Evolutionary conservation across 371 early-diverging fungal genomes (phyloP), one percentile per base, ranked within the genome.

Genomic region (Mucor mucedo): DNA sequence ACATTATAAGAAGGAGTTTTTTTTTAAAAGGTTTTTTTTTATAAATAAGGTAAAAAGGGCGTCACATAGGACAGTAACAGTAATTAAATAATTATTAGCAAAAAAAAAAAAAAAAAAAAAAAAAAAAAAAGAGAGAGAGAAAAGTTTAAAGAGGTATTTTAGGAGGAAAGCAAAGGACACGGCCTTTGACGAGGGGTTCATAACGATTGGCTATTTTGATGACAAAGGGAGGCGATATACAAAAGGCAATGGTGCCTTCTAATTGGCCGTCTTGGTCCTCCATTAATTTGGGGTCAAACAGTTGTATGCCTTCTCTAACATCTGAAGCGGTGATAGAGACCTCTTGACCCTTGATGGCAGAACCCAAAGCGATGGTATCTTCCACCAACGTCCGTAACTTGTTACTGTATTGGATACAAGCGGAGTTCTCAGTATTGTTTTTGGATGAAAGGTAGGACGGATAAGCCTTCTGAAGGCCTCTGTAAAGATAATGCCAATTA

Each of bases 291-390:
- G 61, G 55, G 62, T 81, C 74, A 42, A 77, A 75, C 2, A 3
- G 39, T n/a, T 81, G 82, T 5, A 48, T 32, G 13, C 78, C 73
- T 54, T 78, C 79, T 30, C 66, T 63, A 1, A 73, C 75, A 30
- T 72, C 73, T 3, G 72, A 59, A 3, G 78, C 73, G 2, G 75
- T 71, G 39, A 81, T 75, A 60, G 70, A 68, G 9, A 71, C 73
- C 44, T 81, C 79, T 38, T 81, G 82, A 8, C 79, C 82, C 50
- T 78, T 81, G 60, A 81, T 81, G 2, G 76, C 76, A 32, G 78
- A 75, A 4, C 75, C 79, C 13, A 81, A 60, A 1, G 14, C 33
- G 47, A 77, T 68, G 0, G 77, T 73, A 27, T 73, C 67, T 28
- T 77, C 71, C 4, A 81, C 79, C 7, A 81, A 52, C 9, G 45